These are phyloP conservation scores for Plasmopara viticola DNA, from an alignment of 352 stramenopile species.

Conservation along the genomic window DNA sequence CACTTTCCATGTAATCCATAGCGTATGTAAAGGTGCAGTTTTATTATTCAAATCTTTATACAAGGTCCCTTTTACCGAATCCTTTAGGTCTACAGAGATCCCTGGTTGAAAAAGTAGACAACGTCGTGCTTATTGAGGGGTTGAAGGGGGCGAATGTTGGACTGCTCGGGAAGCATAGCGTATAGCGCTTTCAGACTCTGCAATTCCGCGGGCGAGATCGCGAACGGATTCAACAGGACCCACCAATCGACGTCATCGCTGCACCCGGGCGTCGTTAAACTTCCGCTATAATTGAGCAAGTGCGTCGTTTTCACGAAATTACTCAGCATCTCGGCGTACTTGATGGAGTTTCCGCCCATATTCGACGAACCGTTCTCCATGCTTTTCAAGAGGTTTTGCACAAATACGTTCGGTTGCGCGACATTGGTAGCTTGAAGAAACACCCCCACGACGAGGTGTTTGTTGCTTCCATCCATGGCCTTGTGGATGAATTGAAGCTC, in stretches of 20 bases:
- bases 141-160: slow-evolving; percentile 46
- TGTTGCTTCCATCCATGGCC: slow-evolving; percentile 16
- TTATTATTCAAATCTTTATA: slow-evolving; percentile 3
- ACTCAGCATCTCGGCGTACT: slow-evolving; percentile 56
- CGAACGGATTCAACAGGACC: slow-evolving; percentile 51
- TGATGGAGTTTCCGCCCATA: slow-evolving; percentile 23
- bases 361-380: slow-evolving; percentile 14
- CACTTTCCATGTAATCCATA: no score
- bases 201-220: slow-evolving; percentile 34
- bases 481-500: slow-evolving; percentile 55
- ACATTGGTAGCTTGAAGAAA: slow-evolving; percentile 18
- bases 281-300: slow-evolving; percentile 61
- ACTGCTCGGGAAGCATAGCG: slow-evolving; percentile 26
- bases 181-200: slow-evolving; percentile 30
- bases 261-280: slow-evolving; percentile 51
- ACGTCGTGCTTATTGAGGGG: slow-evolving; percentile 43
- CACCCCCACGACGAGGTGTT: slow-evolving; percentile 34
- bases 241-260: slow-evolving; percentile 56
- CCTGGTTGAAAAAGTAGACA: slow-evolving; percentile 30
- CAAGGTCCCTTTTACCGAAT: neutral
- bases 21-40: neutral
- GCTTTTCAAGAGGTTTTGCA: slow-evolving; percentile 39
- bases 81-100: no score
- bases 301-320: slow-evolving; percentile 42
- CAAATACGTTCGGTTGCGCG: slow-evolving; percentile 31